These are phyloP conservation scores for Phytophthora macrochlamydospora DNA, from an alignment of 352 stramenopile species.

Conservation along the genomic window DNA sequence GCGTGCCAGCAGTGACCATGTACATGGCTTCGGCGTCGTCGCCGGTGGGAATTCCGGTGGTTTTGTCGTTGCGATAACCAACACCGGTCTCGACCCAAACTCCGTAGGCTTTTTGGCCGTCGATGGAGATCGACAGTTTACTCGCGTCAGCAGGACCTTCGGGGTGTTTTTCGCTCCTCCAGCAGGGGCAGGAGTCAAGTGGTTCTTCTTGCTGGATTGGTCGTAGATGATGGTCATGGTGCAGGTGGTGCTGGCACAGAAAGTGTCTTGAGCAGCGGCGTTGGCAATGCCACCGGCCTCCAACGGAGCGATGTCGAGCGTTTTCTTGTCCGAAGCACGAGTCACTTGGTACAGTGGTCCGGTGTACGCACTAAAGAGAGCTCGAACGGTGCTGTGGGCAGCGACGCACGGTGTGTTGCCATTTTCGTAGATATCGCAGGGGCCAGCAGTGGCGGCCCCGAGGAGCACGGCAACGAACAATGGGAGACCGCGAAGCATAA, in stretches of 20 bases:
- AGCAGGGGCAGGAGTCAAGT: conserved; percentile 22
- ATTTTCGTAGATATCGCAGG: conserved; percentile 29
- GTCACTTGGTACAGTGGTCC: conserved; percentile 28
- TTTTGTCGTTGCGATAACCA: conserved; percentile 26
- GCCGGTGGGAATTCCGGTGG: conserved; percentile 11
- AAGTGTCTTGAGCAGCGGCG: conserved; percentile 18
- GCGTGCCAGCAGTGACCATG: conserved; percentile 24
- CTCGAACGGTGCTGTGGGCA: conserved; percentile 29
- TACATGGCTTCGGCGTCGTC: conserved; percentile 30
- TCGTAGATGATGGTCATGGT: conserved; percentile 31
- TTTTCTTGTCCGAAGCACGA: conserved; percentile 16
- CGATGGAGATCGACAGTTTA: conserved; percentile 20
- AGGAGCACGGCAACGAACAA: conserved; percentile 19
- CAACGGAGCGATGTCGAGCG: conserved; percentile 17
- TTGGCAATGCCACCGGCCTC: conserved; percentile 18
- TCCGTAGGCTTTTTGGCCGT: conserved; percentile 18
- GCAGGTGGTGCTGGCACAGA: conserved; percentile 20
- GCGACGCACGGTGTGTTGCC: conserved; percentile 25
- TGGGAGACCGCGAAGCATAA: conserved; percentile 21
- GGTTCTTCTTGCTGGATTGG: conserved; percentile 27
- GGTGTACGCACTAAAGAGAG: conserved; percentile 12
- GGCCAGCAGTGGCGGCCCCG: conserved; percentile 9
- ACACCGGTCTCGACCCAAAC: conserved; percentile 22
- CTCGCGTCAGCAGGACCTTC: conserved; percentile 16
- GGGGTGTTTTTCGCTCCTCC: conserved; percentile 25